These are phyloP conservation scores for Umbilicus rupestris DNA, from an alignment of 164 flowering plant genomes.

Conservation along the genomic window DNA sequence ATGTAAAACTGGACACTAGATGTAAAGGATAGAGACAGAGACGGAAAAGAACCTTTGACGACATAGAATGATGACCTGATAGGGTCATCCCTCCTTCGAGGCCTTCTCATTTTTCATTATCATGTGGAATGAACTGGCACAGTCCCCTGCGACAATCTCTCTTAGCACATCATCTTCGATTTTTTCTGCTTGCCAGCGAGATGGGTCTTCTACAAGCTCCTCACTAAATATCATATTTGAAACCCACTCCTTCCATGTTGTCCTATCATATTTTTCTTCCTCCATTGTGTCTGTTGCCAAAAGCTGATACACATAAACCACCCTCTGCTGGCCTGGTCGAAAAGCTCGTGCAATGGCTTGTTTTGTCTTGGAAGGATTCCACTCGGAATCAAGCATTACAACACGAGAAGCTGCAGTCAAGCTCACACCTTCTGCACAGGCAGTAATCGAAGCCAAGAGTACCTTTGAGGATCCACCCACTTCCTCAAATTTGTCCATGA, in stretches of 20 bases:
- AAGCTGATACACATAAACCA: conserved; percentile 82
- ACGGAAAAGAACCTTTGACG: conserved; percentile 5
- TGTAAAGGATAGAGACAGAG: neutral
- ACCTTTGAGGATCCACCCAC: conserved; percentile 46
- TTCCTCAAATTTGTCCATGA: conserved; percentile 82
- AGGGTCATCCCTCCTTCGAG: conserved; percentile 18
- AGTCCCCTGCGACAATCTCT: conserved; percentile 74
- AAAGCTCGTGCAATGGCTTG: conserved; percentile 97
- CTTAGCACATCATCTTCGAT: conserved; percentile 76
- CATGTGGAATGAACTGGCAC: conserved; percentile 44
- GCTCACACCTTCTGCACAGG: conserved; percentile 90
- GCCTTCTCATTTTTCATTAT: conserved; percentile 81
- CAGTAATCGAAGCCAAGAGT: conserved; percentile 72
- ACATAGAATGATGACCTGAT: neutral
- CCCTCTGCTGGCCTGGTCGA: conserved; percentile 85
- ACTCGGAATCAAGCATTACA: conserved; percentile 80
- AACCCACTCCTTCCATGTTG: conserved; percentile 84
- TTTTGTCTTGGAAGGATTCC: conserved; percentile 97
- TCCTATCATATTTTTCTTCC: conserved; percentile 65
- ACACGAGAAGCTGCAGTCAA: conserved; percentile 95
- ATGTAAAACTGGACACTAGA: neutral
- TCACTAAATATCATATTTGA: conserved; percentile 82
- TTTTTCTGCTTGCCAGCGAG: conserved; percentile 60
- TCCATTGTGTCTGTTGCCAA: conserved; percentile 64
- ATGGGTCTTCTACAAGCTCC: conserved; percentile 61